A percentile compares a stretch with the other conserved stretches of the same genome.
These are phyloP conservation scores for Haematococcus lacustris DNA, from an alignment of 139 green algal species.

Conservation along the genomic window DNA sequence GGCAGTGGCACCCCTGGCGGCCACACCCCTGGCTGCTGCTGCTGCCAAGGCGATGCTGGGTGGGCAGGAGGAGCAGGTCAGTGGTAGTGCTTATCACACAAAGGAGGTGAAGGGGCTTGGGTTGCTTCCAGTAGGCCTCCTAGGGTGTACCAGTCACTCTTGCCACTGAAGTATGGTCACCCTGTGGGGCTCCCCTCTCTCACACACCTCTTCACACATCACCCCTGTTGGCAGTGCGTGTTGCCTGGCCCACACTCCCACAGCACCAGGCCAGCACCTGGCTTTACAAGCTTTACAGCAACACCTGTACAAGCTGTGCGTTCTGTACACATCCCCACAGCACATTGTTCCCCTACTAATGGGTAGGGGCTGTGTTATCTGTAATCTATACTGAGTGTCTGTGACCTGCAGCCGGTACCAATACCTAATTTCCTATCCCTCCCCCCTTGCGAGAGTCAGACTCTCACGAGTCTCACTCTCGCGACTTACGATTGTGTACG, in stretches of 20 bases:
- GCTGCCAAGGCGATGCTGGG: slow-evolving; percentile 36
- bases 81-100: too few species aligned
- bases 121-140: too few species aligned
- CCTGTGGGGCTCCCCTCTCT: neutral
- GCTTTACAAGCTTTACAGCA: too few species aligned
- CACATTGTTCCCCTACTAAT: too few species aligned
- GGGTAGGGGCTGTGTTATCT: too few species aligned
- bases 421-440: too few species aligned
- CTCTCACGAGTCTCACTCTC: neutral
- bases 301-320: too few species aligned
- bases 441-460: too few species aligned
- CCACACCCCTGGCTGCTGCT: slow-evolving; percentile 6
- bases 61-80: slow-evolving; percentile 68
- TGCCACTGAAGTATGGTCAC: neutral
- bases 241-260: too few species aligned
- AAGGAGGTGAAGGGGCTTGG: neutral
- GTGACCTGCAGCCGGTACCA: neutral
- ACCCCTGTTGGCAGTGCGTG: neutral
- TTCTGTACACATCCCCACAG: too few species aligned
- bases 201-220: neutral
- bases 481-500: neutral
- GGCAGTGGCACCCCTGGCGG: slow-evolving; percentile 50
- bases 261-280: too few species aligned
- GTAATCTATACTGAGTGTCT: neutral
- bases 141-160: neutral